phyloP scores from a whole-genome alignment of 2,329 filamentous ascomycete genomes.

The Ophiostoma novo-ulmi region DNA sequence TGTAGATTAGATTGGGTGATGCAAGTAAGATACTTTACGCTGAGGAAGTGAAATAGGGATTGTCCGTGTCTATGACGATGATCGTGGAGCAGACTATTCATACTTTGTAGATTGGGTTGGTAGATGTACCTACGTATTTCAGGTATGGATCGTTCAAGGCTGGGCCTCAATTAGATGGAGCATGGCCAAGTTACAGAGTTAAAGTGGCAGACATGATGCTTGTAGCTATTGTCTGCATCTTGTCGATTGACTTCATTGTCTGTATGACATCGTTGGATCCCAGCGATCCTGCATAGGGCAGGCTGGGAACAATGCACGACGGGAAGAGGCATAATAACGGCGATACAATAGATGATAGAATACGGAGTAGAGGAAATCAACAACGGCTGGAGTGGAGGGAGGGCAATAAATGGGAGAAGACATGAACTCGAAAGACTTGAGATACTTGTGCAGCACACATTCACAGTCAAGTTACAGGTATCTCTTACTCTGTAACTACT shows the following conservation, averaged over 20 bases:
- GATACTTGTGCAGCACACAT: not conserved
- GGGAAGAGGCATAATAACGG: constrained; percentile 8
- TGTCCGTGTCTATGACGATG: constrained; percentile 11
- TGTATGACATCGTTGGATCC: not conserved
- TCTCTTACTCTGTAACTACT: not conserved
- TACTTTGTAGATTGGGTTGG: not conserved
- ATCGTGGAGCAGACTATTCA: not conserved
- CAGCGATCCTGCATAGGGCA: not conserved
- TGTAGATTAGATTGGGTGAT: not conserved
- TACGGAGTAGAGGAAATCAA: not conserved
- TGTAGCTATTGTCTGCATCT: not conserved
- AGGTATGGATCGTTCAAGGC: too few relatives aligned
- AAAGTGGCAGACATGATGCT: not conserved
- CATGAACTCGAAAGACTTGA: not conserved
- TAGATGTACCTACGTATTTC: not conserved
- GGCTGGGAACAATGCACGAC: constrained; percentile 7
- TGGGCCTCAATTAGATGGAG: not conserved
- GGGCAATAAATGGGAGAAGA: not conserved
- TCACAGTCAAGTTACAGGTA: not conserved
- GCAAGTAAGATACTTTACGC: constrained; percentile 12
- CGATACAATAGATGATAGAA: not conserved
- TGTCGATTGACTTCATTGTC: not conserved
- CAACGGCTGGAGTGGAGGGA: not conserved
- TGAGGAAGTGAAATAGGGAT: constrained; percentile 7
- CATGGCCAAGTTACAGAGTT: not conserved